Base-by-base conservation (phyloP, 257 asterid species). In the Jasminum sambac region DNA sequence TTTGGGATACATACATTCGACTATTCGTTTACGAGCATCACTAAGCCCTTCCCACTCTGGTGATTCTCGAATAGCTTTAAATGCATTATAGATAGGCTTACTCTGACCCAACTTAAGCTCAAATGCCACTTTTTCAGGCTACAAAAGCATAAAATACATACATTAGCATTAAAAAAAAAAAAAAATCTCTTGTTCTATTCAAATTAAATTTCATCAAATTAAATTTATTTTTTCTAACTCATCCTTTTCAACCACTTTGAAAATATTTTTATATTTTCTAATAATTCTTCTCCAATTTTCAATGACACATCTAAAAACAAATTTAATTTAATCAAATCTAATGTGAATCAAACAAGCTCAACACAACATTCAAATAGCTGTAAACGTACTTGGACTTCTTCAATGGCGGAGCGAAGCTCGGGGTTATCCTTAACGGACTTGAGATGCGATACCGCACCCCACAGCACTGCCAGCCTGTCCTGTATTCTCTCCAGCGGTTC, bases 381-480 rank as follows among this genome's bases (percentile, higher is more conserved):
- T 67, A 62, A 66, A 66, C n/a, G 30, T 42, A 91, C 99, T 97
- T 95, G 99, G 67, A 95, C 94, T 85, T 95, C 97, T 78, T 95
- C 98, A n/a, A 95, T 87, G 39, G 99, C 98, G 0, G 98, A 66
- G 44, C 99, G 96, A 66, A 95, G 88, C 34, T 95, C 99, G 5
- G 95, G 83, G 63, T 82, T 88, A 79, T 95, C 99, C 68, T 82
- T 91, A 60, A 95, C 99, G 2, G 96, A 62, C 85, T 95, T 95
- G 64, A 95, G 92, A 81, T 95, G 99, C 82, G 90, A 87, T 68
- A 95, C 93, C 4, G 95, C 95, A 55, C 98, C 99, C 98, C 98
- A 91, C 59, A 88, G 97, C 75, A 89, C 88, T 14, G 79, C 76
- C 83, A 95, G 68, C 71, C 86, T 76, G 75, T 95, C 99, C 24